Percentiles rank a stretch among this genome's conserved stretches.
Evolutionary conservation across 768 basidiomycete genomes (phyloP).

Genomic region (Panaeolus papilionaceus): DNA sequence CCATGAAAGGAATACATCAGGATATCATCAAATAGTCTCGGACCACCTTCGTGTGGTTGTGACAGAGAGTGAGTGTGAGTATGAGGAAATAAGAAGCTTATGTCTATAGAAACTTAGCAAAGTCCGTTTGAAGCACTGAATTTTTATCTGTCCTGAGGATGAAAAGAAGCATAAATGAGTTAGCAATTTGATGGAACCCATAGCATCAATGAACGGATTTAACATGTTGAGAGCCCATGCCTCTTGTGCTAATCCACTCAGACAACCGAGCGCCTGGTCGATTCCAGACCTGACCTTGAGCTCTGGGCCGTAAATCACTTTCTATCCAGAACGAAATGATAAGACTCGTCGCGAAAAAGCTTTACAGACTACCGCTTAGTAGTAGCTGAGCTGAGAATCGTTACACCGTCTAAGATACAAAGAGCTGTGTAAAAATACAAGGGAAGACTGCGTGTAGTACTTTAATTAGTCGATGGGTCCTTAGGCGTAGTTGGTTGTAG

Average conservation of each 20-base stretch:
- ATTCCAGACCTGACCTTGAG: background rate
- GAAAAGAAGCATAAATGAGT: background rate
- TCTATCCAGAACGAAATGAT: background rate
- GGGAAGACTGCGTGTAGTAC: background rate
- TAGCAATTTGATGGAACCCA: constrained; percentile 8
- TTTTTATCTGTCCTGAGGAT: constrained; percentile 4
- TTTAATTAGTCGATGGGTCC: background rate
- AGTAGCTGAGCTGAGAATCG: background rate
- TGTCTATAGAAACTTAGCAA: constrained; percentile 7
- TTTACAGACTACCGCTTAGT: background rate
- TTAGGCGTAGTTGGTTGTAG: background rate
- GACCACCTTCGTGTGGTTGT: background rate
- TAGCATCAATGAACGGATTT: background rate
- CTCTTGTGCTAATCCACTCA: background rate
- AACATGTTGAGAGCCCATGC: background rate
- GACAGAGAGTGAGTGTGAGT: constrained; percentile 2
- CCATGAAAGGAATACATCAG: background rate
- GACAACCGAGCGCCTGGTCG: constrained; percentile 3
- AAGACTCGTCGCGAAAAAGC: background rate
- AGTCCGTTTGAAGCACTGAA: background rate
- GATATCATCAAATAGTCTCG: background rate
- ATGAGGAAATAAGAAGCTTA: background rate
- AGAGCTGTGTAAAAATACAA: background rate
- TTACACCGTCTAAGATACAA: background rate
- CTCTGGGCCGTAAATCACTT: background rate